These are phyloP conservation scores for Amanita muscaria DNA, from an alignment of 768 basidiomycete species.

Conservation along the genomic window DNA sequence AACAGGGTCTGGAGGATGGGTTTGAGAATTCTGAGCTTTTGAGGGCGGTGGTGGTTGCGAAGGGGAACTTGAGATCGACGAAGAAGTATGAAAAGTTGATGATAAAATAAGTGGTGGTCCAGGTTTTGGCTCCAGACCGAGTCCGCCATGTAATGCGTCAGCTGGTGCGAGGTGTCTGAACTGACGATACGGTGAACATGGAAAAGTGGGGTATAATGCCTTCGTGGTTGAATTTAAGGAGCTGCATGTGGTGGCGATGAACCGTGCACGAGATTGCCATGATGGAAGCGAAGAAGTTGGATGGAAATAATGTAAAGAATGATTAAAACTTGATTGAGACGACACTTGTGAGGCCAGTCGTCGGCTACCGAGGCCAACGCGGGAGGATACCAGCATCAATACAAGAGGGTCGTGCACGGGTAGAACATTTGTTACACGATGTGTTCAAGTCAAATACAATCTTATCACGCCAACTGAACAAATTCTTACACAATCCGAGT, in stretches of 20 bases:
- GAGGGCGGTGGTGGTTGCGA: neutral
- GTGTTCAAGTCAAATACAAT: too few species aligned
- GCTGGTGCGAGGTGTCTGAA: neutral
- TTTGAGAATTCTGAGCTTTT: too few species aligned
- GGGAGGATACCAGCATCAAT: neutral
- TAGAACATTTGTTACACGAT: neutral
- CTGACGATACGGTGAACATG: neutral
- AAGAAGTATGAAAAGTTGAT: neutral
- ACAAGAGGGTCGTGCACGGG: too few species aligned
- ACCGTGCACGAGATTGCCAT: neutral
- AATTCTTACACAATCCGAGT: too few species aligned
- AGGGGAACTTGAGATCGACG: neutral
- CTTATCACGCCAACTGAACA: too few species aligned
- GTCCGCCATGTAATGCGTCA: neutral
- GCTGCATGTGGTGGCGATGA: too few species aligned
- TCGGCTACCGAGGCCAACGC: neutral
- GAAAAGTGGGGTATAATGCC: neutral
- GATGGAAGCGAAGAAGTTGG: neutral
- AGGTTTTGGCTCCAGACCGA: neutral
- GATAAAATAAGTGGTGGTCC: neutral
- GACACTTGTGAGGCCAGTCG: slow-evolving; percentile 1
- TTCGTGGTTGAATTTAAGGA: neutral
- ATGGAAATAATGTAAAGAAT: neutral
- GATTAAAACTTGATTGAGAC: neutral
- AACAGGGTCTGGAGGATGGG: too few species aligned